These are phyloP conservation scores for Selenicereus undatus DNA, from an alignment of 148 eudicot species.

Conservation along the genomic window DNA sequence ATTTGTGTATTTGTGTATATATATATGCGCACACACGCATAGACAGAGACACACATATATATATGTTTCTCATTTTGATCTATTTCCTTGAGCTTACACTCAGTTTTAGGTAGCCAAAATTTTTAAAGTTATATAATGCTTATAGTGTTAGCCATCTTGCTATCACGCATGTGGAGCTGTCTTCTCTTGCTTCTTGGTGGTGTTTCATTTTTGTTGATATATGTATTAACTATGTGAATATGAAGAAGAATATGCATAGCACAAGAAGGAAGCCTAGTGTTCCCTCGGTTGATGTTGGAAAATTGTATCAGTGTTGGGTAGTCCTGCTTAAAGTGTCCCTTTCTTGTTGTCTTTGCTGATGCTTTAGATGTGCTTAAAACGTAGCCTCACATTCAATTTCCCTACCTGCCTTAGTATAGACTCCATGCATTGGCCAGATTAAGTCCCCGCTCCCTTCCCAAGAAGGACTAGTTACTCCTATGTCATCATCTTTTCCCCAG, in stretches of 20 bases:
- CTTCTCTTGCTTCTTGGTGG: not conserved
- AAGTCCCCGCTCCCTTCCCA: not conserved
- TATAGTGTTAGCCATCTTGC: not conserved
- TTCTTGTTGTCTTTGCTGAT: not conserved
- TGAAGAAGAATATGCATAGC: not conserved
- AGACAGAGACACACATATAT: no score
- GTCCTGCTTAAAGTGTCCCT: not conserved
- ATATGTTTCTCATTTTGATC: not conserved
- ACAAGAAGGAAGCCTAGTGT: not conserved
- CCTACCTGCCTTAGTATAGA: not conserved
- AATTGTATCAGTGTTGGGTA: not conserved
- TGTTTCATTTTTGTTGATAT: not conserved
- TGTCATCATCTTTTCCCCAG: constrained; percentile 39
- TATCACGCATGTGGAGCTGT: not conserved
- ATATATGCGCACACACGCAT: no score
- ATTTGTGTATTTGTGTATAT: no score
- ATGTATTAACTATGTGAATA: not conserved
- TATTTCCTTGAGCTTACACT: not conserved
- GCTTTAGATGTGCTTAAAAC: not conserved
- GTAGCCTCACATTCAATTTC: not conserved
- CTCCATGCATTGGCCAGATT: not conserved
- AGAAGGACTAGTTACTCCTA: constrained; percentile 7
- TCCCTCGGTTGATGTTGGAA: not conserved
- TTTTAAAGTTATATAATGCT: not conserved
- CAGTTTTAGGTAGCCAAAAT: not conserved